These are phyloP conservation scores for Flaveria bidentis DNA, from an alignment of 129 eudicot genomes.

Conservation along the genomic window DNA sequence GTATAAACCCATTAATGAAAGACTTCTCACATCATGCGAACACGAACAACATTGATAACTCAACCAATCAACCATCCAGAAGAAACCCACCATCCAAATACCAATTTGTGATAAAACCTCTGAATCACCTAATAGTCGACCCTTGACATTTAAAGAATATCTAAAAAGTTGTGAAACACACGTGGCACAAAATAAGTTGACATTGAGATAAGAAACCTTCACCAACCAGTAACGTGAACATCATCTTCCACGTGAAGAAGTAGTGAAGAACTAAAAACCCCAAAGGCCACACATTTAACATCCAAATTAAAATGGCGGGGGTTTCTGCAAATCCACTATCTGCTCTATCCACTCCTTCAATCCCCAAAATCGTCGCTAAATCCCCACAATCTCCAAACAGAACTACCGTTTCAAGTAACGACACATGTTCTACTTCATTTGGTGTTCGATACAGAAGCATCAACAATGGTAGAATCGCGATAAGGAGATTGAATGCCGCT, in stretches of 20 bases:
- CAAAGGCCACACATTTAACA: conserved; percentile 30
- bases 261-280: conserved; percentile 1
- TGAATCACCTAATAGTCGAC: too few relatives aligned
- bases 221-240: conserved; percentile 17
- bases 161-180: background rate
- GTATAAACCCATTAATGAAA: too few relatives aligned
- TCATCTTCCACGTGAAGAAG: conserved; percentile 3
- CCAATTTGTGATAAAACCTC: too few relatives aligned
- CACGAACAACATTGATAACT: too few relatives aligned
- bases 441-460: conserved; percentile 20
- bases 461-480: conserved; percentile 29
- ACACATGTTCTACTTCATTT: conserved; percentile 21
- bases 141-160: too few relatives aligned
- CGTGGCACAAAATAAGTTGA: conserved; percentile 10
- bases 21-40: too few relatives aligned
- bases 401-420: conserved; percentile 1
- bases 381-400: conserved; percentile 18
- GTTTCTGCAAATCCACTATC: conserved; percentile 40
- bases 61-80: too few relatives aligned
- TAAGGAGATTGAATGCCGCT: conserved; percentile 61
- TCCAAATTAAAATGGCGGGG: conserved; percentile 34
- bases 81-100: too few relatives aligned
- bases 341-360: conserved; percentile 30
- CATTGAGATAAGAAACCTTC: conserved; percentile 13
- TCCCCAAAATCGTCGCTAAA: conserved; percentile 29